Evolutionary conservation across 2,329 filamentous ascomycete genomes (phyloP), one percentile per base, ranked within the genome.

Genomic region (Cytospora paraplurivora): DNA sequence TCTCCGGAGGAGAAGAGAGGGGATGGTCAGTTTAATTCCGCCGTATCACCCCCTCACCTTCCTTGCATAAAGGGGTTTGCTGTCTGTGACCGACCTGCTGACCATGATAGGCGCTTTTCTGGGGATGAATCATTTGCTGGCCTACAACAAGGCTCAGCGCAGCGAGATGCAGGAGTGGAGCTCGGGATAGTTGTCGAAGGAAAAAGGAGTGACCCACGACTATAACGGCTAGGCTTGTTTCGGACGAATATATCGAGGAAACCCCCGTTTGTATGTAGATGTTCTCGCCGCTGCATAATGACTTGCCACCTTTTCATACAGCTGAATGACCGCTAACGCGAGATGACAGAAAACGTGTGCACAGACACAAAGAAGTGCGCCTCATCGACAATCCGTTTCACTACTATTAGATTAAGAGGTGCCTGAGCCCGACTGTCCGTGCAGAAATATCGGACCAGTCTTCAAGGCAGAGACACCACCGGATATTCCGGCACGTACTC

Each of bases 1-100:
- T 98, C 68, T 86, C 82, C 60, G 83, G 84, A 61, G 94, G 94
- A 8, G 89, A 90, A 70, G 94, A 98, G 76, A 83, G 93, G 78
- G 93, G 93, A 73, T 98, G 94, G 93, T 95, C 71, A 74, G 84
- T 80, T 61, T 27, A 34, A 32, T 7, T 56, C 60, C 62, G 66
- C 56, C 62, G 4, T 10, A 11, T 56, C 17, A 15, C 32, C 17
- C 62, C 27, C 49, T 56, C 32, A 37, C 58, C 32, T 38, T 34
- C 38, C 59, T 38, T 21, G 13, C 59, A 49, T 27, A 21, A 35
- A 53, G 21, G 54, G 55, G 17, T 44, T 19, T 56, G 61, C 59
- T 41, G 61, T 49, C 59, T 44, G 49, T 61, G 51, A 38, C 49
- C 33, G 38, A 53, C 37, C 34, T 55, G 33, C 59, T 61, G 1